Percentiles rank a stretch among this genome's conserved stretches.
Evolutionary conservation across 768 basidiomycete genomes (phyloP).

Genomic region (Thelephora ganbajun): DNA sequence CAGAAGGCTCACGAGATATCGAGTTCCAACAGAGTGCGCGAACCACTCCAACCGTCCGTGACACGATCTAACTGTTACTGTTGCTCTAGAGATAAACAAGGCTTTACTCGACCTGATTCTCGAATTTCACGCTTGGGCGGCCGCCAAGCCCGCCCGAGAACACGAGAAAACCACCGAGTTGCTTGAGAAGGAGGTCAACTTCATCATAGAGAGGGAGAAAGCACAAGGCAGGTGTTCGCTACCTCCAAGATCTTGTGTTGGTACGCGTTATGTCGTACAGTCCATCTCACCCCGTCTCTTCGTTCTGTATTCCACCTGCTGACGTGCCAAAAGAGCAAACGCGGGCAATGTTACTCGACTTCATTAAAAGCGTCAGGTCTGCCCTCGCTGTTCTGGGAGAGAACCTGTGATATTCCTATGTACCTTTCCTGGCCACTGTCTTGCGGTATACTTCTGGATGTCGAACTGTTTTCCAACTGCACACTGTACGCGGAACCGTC

Average conservation of each 20-base stretch:
- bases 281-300: slow-evolving; percentile 1
- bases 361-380: slow-evolving; percentile 20
- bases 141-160: slow-evolving; percentile 19
- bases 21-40: slow-evolving; percentile 22
- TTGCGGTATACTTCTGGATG: too few relatives aligned
- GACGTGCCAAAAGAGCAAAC: slow-evolving; percentile 16
- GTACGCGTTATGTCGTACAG: slow-evolving; percentile 4
- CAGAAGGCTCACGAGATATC: slow-evolving; percentile 19
- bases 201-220: slow-evolving; percentile 15
- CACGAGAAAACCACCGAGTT: slow-evolving; percentile 14
- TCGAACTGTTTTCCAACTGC: neutral
- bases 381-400: slow-evolving; percentile 17
- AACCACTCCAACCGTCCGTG: neutral
- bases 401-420: neutral
- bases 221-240: slow-evolving; percentile 23
- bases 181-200: slow-evolving; percentile 17
- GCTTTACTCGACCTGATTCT: slow-evolving; percentile 21
- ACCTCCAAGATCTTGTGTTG: slow-evolving; percentile 11
- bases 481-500: neutral
- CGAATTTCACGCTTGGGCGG: slow-evolving; percentile 24
- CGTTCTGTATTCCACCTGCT: slow-evolving; percentile 2
- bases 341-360: slow-evolving; percentile 16
- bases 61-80: neutral
- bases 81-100: slow-evolving; percentile 16
- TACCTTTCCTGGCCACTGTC: neutral